A percentile compares a stretch with the other conserved stretches of the same genome.
Conservation (phyloP, 495 filamentous ascomycete species). For the Staphylotrichum tortipilum region DNA sequence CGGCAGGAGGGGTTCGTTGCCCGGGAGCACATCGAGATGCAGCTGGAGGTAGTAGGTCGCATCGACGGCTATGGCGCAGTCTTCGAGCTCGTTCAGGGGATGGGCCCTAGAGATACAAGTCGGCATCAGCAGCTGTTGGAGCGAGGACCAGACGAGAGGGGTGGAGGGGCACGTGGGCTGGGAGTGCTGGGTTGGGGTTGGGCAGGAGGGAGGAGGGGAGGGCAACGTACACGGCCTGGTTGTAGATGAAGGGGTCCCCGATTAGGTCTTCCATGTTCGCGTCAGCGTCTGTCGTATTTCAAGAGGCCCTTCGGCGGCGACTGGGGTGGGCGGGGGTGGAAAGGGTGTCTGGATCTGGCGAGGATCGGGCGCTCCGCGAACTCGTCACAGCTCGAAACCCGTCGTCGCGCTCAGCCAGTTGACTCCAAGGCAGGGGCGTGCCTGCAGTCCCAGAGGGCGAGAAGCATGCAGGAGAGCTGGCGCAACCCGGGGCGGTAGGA, state of each 20-base stretch:
- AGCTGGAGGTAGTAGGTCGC: slow-evolving; percentile 78
- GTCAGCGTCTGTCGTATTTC: slow-evolving; percentile 16
- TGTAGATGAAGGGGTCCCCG: slow-evolving; percentile 40
- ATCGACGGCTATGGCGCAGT: slow-evolving; percentile 72
- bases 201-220: no score
- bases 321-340: slow-evolving; percentile 6
- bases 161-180: background rate
- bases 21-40: slow-evolving; percentile 56
- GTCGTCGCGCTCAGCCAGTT: background rate
- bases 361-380: background rate
- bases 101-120: slow-evolving; percentile 24
- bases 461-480: background rate
- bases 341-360: background rate
- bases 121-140: background rate
- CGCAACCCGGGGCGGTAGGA: background rate
- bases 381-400: background rate
- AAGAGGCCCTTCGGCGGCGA: background rate
- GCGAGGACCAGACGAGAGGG: background rate
- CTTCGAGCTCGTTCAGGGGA: slow-evolving; percentile 48
- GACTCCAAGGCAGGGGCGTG: slow-evolving; percentile 2
- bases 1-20: slow-evolving; percentile 75
- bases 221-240: slow-evolving; percentile 35
- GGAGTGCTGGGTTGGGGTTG: no score
- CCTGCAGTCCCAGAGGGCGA: background rate
- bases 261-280: slow-evolving; percentile 24